Conservation (phyloP, 148 eudicot species). For the Cornus kousa region DNA sequence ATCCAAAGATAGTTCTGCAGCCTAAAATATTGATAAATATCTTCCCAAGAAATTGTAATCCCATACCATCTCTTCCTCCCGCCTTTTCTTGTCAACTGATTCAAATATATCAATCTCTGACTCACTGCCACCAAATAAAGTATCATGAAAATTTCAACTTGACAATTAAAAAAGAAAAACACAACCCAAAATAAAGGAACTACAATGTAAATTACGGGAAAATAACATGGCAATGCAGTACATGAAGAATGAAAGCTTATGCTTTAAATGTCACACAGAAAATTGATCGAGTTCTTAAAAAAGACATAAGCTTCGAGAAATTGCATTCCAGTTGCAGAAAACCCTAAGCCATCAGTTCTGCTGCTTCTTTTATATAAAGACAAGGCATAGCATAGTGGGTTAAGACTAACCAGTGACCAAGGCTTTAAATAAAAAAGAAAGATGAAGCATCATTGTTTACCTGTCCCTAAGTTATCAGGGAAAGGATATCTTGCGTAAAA, state of each 20-base stretch:
- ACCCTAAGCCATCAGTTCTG: neutral
- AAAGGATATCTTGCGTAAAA: neutral
- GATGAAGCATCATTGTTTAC: no score
- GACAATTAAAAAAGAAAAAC: neutral
- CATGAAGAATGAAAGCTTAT: neutral
- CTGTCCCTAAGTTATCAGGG: no score
- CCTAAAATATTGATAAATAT: neutral
- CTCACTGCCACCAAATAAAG: constrained; percentile 48
- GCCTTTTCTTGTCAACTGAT: constrained; percentile 73
- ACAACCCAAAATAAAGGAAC: neutral
- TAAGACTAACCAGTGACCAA: no score
- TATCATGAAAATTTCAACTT: constrained; percentile 2
- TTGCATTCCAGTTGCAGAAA: neutral
- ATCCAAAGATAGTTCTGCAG: neutral
- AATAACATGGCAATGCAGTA: neutral
- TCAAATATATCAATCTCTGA: constrained; percentile 94
- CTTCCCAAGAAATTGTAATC: neutral
- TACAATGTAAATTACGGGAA: constrained; percentile 1
- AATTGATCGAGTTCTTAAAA: neutral
- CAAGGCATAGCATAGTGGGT: neutral
- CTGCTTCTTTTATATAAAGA: neutral
- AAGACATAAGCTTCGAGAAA: neutral
- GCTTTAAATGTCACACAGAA: neutral
- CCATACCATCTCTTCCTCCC: constrained; percentile 85
- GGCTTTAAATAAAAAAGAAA: no score